Percentiles rank a stretch among this genome's conserved stretches.
phyloP scores from a whole-genome alignment of 2,329 filamentous ascomycete genomes.

The Aspergillus ustus region DNA sequence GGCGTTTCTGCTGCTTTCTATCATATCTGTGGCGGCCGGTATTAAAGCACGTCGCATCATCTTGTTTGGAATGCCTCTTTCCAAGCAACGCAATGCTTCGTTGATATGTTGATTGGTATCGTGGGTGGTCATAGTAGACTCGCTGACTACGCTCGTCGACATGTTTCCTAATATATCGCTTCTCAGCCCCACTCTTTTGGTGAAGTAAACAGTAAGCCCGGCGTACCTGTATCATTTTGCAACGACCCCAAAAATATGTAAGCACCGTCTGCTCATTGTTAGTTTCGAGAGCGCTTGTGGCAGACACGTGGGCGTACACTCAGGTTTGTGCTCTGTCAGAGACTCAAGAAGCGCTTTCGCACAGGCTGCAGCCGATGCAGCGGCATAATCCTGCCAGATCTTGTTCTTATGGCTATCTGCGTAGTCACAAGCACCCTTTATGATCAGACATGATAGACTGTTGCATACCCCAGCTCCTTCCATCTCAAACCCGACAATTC shows the following conservation, averaged over 20 bases:
- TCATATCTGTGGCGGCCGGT: not conserved
- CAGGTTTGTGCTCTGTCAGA: not conserved
- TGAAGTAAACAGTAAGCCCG: too few species aligned
- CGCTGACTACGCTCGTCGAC: too few species aligned
- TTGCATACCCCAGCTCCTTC: slow-evolving; percentile 8
- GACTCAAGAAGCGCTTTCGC: slow-evolving; percentile 3
- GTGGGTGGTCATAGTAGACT: too few species aligned
- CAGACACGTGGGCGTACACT: too few species aligned
- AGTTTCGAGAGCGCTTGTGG: too few species aligned
- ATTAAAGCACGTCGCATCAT: not conserved
- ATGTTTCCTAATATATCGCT: too few species aligned
- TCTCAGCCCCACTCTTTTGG: too few species aligned
- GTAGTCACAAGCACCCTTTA: slow-evolving; percentile 23
- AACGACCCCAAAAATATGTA: too few species aligned
- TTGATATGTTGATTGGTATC: not conserved
- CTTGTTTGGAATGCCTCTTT: not conserved
- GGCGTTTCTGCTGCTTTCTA: not conserved
- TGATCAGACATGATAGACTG: not conserved
- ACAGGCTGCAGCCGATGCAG: slow-evolving; percentile 5
- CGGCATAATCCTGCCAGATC: slow-evolving; percentile 23
- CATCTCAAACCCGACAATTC: slow-evolving; percentile 23
- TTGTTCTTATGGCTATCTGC: slow-evolving; percentile 27
- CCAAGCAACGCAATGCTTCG: not conserved
- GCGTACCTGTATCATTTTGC: too few species aligned
- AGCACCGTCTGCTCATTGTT: too few species aligned